phyloP scores from a whole-genome alignment of 2,329 filamentous ascomycete species.

The Pyricularia grisea region DNA sequence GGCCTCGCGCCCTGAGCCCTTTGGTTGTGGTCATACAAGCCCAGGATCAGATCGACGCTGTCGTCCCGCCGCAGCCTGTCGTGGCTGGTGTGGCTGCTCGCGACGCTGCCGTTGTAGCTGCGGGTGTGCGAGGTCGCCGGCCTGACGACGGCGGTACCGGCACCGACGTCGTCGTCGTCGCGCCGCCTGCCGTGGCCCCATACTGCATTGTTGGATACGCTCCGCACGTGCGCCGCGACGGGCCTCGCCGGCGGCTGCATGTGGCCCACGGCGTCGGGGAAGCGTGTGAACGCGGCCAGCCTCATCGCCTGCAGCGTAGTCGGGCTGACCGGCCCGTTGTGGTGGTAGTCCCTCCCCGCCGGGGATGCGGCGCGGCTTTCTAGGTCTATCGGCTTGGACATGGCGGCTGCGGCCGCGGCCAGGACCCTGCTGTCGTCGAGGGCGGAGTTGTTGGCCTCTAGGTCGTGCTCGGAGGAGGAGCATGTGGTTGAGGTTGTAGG shows the following conservation, averaged over 20 bases:
- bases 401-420: conserved; percentile 2
- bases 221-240: background rate
- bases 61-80: conserved; percentile 13
- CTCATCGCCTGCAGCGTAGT: conserved; percentile 7
- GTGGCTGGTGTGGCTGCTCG: background rate
- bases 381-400: conserved; percentile 5
- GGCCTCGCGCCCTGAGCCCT: conserved; percentile 6
- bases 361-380: conserved; percentile 9
- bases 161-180: background rate
- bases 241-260: conserved; percentile 1
- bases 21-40: conserved; percentile 15
- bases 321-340: conserved; percentile 3
- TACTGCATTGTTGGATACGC: background rate
- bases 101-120: conserved; percentile 4
- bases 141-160: conserved; percentile 6
- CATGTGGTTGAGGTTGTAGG: background rate
- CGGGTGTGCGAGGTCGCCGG: conserved; percentile 13
- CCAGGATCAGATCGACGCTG: conserved; percentile 22
- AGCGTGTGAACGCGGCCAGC: background rate
- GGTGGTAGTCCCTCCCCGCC: background rate
- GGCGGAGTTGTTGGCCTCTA: background rate
- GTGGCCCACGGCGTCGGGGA: conserved; percentile 1
- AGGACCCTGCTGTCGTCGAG: conserved; percentile 1
- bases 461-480: background rate
- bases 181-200: background rate